Conservation (phyloP, 306 rosid genomes). For the Sphenostylis stenocarpa region DNA sequence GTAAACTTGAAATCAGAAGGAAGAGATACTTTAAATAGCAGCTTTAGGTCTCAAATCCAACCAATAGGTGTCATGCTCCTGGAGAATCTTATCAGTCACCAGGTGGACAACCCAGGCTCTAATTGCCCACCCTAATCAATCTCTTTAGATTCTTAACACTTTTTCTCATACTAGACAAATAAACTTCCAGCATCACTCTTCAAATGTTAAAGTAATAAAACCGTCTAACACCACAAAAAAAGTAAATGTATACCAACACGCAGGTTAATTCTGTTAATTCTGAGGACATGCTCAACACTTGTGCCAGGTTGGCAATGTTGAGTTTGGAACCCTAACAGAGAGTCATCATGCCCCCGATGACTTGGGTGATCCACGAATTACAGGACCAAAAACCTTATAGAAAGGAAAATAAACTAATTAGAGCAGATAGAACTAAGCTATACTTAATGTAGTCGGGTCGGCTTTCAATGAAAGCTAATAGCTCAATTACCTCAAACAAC, state of each 20-base stretch:
- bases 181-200: conserved; percentile 6
- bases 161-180: background rate
- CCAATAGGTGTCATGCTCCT: background rate
- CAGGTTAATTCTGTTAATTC: background rate
- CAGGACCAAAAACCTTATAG: background rate
- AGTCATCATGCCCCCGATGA: background rate
- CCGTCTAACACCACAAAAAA: background rate
- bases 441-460: conserved; percentile 1
- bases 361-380: background rate
- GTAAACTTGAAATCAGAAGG: background rate
- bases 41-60: background rate
- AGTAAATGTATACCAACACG: background rate
- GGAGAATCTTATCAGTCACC: background rate
- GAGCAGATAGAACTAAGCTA: background rate
- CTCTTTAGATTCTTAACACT: conserved; percentile 17
- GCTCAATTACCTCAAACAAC: conserved; percentile 15
- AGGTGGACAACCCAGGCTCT: conserved; percentile 21
- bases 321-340: background rate
- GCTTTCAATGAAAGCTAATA: conserved; percentile 1
- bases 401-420: background rate
- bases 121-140: background rate
- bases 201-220: background rate
- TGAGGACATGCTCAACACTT: background rate
- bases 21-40: background rate
- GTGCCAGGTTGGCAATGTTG: background rate